Percentiles rank a stretch among this genome's conserved stretches.
phyloP scores from a whole-genome alignment of 1,284 basidiomycete genomes.

The Trichosporon ovoides region DNA sequence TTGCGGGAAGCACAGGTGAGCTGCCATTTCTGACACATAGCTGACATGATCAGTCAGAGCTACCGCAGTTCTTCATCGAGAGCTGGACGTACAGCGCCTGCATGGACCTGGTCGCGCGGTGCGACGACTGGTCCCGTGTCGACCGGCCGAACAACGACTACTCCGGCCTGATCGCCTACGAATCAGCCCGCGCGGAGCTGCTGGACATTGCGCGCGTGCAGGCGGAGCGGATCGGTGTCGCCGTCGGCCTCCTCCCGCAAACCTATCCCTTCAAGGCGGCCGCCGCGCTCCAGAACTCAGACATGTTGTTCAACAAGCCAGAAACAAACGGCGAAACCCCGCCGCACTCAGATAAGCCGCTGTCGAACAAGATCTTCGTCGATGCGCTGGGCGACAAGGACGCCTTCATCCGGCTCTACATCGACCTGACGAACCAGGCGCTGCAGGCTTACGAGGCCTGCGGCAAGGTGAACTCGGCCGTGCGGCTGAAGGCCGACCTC shows the following conservation, averaged over 20 bases:
- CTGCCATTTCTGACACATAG: background rate
- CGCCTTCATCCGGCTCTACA: conserved; percentile 68
- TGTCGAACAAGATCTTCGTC: conserved; percentile 63
- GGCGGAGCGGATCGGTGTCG: conserved; percentile 42
- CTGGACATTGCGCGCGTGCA: conserved; percentile 45
- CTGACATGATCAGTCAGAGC: conserved; percentile 54
- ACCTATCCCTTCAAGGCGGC: conserved; percentile 36
- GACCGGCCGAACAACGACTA: conserved; percentile 50
- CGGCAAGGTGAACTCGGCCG: conserved; percentile 72
- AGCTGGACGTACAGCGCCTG: conserved; percentile 92
- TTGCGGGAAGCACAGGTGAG: conserved; percentile 70
- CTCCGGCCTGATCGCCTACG: conserved; percentile 55
- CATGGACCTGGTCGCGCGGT: conserved; percentile 76
- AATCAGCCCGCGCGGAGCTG: conserved; percentile 42
- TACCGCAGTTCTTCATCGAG: conserved; percentile 77
- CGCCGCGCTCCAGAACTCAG: conserved; percentile 4
- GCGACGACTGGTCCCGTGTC: conserved; percentile 63
- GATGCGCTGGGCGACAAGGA: conserved; percentile 58
- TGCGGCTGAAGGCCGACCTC: conserved; percentile 74
- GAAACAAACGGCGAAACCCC: background rate
- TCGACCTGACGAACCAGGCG: conserved; percentile 66
- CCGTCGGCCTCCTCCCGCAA: conserved; percentile 35
- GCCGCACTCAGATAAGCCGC: conserved; percentile 28
- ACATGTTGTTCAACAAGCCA: background rate
- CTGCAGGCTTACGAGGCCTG: conserved; percentile 75